Evolutionary conservation across 2,329 filamentous ascomycete genomes (phyloP).

Genomic region (Orbilia javanica): DNA sequence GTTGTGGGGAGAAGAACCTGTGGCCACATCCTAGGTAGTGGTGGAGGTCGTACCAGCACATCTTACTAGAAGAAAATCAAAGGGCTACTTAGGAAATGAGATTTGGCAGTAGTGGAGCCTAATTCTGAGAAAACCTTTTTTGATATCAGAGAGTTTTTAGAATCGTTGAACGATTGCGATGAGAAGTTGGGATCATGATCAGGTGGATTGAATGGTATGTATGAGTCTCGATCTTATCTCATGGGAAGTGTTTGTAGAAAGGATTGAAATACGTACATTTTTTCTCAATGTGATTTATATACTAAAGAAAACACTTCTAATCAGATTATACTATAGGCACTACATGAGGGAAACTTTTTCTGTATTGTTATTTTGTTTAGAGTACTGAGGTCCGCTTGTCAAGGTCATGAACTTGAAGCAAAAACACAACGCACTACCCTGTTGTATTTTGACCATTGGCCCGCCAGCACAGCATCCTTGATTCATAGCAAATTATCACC

Average conservation of each 20-base stretch:
- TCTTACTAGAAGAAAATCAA: background rate
- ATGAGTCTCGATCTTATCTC: background rate
- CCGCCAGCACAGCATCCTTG: no score
- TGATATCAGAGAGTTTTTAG: no score
- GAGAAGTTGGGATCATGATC: background rate
- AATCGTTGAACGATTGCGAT: no score
- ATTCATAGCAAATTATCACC: no score
- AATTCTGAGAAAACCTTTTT: no score
- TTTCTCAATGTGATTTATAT: background rate
- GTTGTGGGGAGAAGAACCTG: slow-evolving; percentile 13
- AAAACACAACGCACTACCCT: background rate
- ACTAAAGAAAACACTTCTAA: background rate
- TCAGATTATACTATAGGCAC: background rate
- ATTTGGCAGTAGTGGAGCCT: no score
- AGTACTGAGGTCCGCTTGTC: background rate
- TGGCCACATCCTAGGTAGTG: slow-evolving; percentile 7
- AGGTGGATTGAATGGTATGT: background rate
- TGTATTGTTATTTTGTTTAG: no score
- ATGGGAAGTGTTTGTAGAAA: background rate
- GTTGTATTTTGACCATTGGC: slow-evolving; percentile 17
- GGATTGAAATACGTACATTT: background rate
- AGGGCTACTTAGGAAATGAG: no score
- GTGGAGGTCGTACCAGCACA: slow-evolving; percentile 33
- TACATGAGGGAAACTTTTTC: background rate
- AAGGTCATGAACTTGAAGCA: background rate